phyloP scores from a whole-genome alignment of 2,329 filamentous ascomycete species.

The Dactylellina cionopaga region DNA sequence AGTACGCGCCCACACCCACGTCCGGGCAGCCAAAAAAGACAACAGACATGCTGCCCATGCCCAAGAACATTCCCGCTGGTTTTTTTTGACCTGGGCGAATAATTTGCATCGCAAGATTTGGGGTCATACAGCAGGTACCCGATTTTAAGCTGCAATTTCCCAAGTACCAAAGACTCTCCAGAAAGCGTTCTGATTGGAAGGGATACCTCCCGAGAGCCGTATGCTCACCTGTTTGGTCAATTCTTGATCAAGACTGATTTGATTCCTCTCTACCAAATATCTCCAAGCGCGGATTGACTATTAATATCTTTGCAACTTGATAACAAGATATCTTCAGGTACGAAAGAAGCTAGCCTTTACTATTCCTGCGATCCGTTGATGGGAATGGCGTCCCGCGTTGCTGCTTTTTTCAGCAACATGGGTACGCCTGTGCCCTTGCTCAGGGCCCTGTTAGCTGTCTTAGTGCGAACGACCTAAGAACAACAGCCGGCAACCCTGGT shows the following conservation, averaged over 20 bases:
- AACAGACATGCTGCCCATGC: neutral
- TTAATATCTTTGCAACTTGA: constrained; percentile 39
- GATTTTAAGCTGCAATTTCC: constrained; percentile 22
- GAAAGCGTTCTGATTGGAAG: constrained; percentile 38
- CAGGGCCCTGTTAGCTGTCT: constrained; percentile 21
- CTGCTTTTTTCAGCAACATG: constrained; percentile 27
- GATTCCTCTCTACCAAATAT: constrained; percentile 19
- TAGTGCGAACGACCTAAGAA: constrained; percentile 15
- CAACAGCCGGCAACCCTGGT: constrained; percentile 23
- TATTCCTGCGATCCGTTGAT: neutral
- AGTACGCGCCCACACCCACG: constrained; percentile 52
- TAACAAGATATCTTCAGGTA: neutral
- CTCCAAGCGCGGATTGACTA: constrained; percentile 41
- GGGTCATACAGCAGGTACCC: neutral
- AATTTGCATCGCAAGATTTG: neutral
- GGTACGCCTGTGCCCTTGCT: constrained; percentile 9
- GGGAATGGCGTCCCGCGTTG: neutral
- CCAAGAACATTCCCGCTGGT: neutral
- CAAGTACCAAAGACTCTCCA: neutral
- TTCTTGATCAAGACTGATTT: neutral
- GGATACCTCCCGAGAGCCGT: constrained; percentile 17
- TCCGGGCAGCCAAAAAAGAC: constrained; percentile 8
- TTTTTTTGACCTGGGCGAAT: neutral
- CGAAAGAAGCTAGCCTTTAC: constrained; percentile 15
- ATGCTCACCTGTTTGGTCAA: neutral